phyloP scores from a whole-genome alignment of 1,284 basidiomycete genomes.

The Trametes polyzona region DNA sequence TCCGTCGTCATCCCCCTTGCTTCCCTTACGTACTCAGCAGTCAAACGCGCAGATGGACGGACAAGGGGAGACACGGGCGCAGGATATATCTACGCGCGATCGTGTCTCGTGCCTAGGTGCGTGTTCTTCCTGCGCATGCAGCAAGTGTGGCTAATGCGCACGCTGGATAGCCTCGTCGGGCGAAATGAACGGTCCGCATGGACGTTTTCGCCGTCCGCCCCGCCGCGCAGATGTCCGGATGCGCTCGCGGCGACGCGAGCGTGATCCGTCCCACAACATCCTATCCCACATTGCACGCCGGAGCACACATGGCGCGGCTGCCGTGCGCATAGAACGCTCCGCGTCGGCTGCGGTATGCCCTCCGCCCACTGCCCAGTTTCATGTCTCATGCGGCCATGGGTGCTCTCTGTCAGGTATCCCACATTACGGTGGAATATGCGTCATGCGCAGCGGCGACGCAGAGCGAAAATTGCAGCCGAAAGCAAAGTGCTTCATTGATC shows the following conservation, averaged over 20 bases:
- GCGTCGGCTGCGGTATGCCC: background rate
- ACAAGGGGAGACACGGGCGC: too few species aligned
- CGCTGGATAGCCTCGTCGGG: conserved; percentile 7
- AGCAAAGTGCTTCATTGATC: background rate
- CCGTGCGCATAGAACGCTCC: conserved; percentile 2
- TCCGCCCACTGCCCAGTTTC: conserved; percentile 7
- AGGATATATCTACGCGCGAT: conserved; percentile 14
- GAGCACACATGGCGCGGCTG: too few species aligned
- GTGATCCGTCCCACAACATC: conserved; percentile 1
- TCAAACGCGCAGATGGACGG: background rate
- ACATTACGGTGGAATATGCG: too few species aligned
- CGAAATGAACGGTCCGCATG: conserved; percentile 10
- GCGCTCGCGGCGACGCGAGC: background rate
- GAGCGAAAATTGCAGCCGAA: background rate
- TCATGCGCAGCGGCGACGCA: background rate
- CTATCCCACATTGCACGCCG: too few species aligned
- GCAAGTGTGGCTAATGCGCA: conserved; percentile 9
- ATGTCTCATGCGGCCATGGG: conserved; percentile 14
- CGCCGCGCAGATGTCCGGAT: conserved; percentile 2
- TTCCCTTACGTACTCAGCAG: conserved; percentile 5
- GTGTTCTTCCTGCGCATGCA: background rate
- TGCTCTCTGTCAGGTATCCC: too few species aligned
- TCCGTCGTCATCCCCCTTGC: conserved; percentile 9
- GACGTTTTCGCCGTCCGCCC: background rate
- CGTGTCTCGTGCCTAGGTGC: conserved; percentile 10